Evolutionary conservation across 1,284 basidiomycete species (phyloP).

Genomic region (Pseudomicrostroma phylloplanum): DNA sequence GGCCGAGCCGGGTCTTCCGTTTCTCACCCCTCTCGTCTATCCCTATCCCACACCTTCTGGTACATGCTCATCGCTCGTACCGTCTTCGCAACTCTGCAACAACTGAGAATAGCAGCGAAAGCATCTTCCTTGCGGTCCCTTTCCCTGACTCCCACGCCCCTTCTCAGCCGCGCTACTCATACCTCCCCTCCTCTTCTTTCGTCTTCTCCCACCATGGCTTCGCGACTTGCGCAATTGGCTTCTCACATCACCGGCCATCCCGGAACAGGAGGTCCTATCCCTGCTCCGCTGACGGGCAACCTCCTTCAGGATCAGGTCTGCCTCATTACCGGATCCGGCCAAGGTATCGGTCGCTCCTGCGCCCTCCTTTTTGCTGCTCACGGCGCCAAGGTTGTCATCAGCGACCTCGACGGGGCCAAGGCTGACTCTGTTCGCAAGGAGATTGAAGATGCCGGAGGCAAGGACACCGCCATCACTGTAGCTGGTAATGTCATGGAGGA

Average conservation of each 20-base stretch:
- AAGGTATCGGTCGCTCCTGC: conserved; percentile 52
- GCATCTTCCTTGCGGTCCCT: no score
- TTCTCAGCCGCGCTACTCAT: not conserved
- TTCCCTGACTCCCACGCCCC: no score
- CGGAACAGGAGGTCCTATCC: not conserved
- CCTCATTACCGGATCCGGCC: conserved; percentile 66
- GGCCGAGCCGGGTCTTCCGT: no score
- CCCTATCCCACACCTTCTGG: no score
- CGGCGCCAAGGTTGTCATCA: conserved; percentile 78
- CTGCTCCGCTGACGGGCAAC: conserved; percentile 6
- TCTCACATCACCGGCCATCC: not conserved
- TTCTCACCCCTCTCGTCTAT: no score
- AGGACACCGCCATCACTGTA: conserved; percentile 53
- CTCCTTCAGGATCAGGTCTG: conserved; percentile 65
- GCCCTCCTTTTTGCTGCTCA: conserved; percentile 75
- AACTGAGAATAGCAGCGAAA: no score
- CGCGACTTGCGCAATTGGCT: conserved; percentile 1
- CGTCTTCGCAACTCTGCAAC: no score
- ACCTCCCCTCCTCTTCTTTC: conserved; percentile 2
- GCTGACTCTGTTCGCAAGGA: conserved; percentile 24
- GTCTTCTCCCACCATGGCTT: conserved; percentile 1
- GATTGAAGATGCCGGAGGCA: conserved; percentile 66
- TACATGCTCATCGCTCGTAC: no score
- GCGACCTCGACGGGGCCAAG: conserved; percentile 56
- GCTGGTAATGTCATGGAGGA: conserved; percentile 41